phyloP scores from a whole-genome alignment of 495 filamentous ascomycete species.

The Venustampulla echinocandica region DNA sequence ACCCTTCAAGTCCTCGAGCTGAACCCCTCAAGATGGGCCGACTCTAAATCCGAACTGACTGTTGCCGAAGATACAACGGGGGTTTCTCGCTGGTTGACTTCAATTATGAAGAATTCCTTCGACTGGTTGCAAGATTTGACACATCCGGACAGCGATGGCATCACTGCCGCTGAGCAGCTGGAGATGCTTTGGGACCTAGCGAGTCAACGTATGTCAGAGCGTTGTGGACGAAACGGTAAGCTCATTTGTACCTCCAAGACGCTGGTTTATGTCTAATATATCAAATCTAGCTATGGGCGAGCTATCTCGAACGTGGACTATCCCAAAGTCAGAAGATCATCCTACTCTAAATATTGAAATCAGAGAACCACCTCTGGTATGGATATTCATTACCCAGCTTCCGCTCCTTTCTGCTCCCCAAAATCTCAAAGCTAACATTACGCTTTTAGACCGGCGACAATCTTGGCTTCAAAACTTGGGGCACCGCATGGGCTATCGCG shows the following conservation, averaged over 20 bases:
- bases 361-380: slow-evolving; percentile 60
- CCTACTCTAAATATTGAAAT: slow-evolving; percentile 52
- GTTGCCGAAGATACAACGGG: neutral
- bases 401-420: too few species aligned
- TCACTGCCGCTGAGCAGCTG: slow-evolving; percentile 35
- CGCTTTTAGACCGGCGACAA: slow-evolving; percentile 66
- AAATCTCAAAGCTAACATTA: neutral
- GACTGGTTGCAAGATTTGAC: slow-evolving; percentile 63
- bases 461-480: slow-evolving; percentile 89
- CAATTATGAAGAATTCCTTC: slow-evolving; percentile 65
- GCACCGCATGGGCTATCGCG: slow-evolving; percentile 77
- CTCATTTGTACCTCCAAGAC: neutral
- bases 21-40: slow-evolving; percentile 28
- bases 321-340: slow-evolving; percentile 35
- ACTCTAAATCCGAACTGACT: neutral
- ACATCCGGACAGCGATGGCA: neutral
- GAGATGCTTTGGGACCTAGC: slow-evolving; percentile 76
- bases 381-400: too few species aligned
- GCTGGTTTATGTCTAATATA: too few species aligned
- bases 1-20: slow-evolving; percentile 36
- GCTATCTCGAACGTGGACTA: slow-evolving; percentile 63
- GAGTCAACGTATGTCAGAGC: slow-evolving; percentile 66
- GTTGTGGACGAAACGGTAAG: slow-evolving; percentile 64
- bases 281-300: slow-evolving; percentile 66
- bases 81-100: slow-evolving; percentile 51